Base-by-base conservation (phyloP, 116 monocot genomes). In the Dioscorea cayenensis region DNA sequence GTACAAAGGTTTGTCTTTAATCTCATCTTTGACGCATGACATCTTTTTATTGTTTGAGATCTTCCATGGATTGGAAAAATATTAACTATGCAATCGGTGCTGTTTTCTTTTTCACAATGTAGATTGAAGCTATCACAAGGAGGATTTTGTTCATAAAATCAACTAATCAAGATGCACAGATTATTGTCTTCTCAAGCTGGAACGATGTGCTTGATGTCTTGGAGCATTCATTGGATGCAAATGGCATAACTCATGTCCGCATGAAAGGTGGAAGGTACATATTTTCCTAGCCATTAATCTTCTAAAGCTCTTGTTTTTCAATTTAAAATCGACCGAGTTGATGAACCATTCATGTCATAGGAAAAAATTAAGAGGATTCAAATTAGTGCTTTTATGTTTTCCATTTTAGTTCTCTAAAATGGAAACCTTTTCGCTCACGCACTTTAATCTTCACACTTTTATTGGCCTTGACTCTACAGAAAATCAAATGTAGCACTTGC, bases 241-340 rank as follows among this genome's bases (percentile, higher is more conserved):
- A 96, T 43, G 23, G 20, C 68, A 80, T 92, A 60, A 80, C 79
- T 70, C 86, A 82, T 66, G 82, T 88, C 49, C 87, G 96, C n/a
- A 96, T 96, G 96, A 96, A 92, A 81, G 96, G 96, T 52, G 96
- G 96, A 64, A 92, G 96, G 96, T 89, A 90, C 92, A 90, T 80
- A 80, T 66, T 28, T 22, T 12, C 17, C 5, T 7, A 11, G 27
- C 27, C 60, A 35, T 74, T 55, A 36, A 18, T 60, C 20, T 37
- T 13, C 35, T 32, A 9, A 8, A 29, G 28, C 12, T 71, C 14
- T 55, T 71, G 10, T 2, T 55, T 63, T 38, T 66, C n/a, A 2
- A 43, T 32, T 66, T 2, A 2, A 18, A 37, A 7, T 16, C 5
- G 55, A 3, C n/a, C 18, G 4, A 19, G 14, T 16, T 10, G 43